phyloP scores from a whole-genome alignment of 2,329 filamentous ascomycete species.

The Aspergillus candidus region DNA sequence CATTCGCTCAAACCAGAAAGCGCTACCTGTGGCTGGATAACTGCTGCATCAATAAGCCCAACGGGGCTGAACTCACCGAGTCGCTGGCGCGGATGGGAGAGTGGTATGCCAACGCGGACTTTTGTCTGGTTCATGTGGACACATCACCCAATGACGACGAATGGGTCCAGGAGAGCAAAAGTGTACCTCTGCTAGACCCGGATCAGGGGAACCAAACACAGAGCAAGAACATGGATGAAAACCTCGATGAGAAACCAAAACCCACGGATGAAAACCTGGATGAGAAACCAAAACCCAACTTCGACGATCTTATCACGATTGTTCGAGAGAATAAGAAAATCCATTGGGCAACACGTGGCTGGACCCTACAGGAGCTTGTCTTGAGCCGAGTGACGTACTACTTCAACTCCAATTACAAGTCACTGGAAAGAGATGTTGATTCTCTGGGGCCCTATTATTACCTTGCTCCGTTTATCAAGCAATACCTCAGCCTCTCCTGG shows the following conservation, averaged over 20 bases:
- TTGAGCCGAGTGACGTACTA: slow-evolving; percentile 33
- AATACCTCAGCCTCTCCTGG: no score
- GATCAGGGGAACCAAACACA: no score
- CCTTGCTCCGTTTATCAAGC: slow-evolving; percentile 22
- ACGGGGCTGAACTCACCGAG: slow-evolving; percentile 15
- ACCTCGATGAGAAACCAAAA: no score
- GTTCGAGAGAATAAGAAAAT: not conserved
- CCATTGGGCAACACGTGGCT: slow-evolving; percentile 20
- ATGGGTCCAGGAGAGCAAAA: not conserved
- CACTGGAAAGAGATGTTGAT: slow-evolving; percentile 23
- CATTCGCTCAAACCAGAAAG: slow-evolving; percentile 7
- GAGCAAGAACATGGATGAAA: no score
- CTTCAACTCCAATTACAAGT: slow-evolving; percentile 26
- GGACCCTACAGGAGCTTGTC: slow-evolving; percentile 19
- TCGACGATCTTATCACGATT: no score
- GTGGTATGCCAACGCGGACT: slow-evolving; percentile 19
- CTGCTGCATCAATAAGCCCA: slow-evolving; percentile 20
- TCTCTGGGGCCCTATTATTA: slow-evolving; percentile 28
- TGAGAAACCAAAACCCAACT: no score
- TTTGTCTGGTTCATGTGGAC: slow-evolving; percentile 18
- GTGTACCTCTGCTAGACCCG: no score
- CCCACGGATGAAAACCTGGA: no score
- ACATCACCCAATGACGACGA: slow-evolving; percentile 7
- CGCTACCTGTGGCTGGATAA: slow-evolving; percentile 21
- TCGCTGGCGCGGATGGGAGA: slow-evolving; percentile 19